Conservation (phyloP, 2,329 filamentous ascomycete species). For the Neobulgaria alba region DNA sequence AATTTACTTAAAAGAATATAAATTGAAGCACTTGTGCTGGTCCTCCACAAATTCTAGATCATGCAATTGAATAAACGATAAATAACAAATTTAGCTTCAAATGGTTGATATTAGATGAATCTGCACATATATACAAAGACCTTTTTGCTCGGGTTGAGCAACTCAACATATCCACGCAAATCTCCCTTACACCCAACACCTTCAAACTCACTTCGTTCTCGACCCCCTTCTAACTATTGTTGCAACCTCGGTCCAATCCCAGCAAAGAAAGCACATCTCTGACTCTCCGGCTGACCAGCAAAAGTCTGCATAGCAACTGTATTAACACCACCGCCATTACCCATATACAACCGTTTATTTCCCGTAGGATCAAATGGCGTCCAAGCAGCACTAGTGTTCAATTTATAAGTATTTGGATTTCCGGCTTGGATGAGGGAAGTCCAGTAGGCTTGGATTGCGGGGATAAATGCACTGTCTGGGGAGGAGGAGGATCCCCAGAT, state of each 20-base stretch:
- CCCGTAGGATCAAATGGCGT: constrained; percentile 31
- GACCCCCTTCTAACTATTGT: no score
- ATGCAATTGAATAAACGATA: no score
- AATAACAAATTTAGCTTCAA: no score
- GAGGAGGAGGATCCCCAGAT: constrained; percentile 59
- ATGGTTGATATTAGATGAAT: no score
- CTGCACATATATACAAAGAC: no score
- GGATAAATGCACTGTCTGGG: constrained; percentile 48
- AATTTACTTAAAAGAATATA: no score
- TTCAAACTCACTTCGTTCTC: no score
- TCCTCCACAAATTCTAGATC: no score
- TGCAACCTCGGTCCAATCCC: constrained; percentile 37
- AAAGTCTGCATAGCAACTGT: constrained; percentile 41
- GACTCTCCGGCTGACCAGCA: constrained; percentile 31
- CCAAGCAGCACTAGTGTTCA: constrained; percentile 42
- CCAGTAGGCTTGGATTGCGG: constrained; percentile 63
- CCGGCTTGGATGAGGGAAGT: constrained; percentile 59
- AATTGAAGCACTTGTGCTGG: no score
- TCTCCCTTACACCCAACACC: no score
- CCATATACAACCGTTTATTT: constrained; percentile 30
- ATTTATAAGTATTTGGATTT: constrained; percentile 53
- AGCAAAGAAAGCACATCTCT: constrained; percentile 41
- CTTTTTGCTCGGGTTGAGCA: no score
- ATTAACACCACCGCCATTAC: constrained; percentile 31
- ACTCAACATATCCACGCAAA: no score